These are phyloP conservation scores for Epichloe elymi DNA, from an alignment of 2,329 filamentous ascomycete genomes.

Conservation along the genomic window DNA sequence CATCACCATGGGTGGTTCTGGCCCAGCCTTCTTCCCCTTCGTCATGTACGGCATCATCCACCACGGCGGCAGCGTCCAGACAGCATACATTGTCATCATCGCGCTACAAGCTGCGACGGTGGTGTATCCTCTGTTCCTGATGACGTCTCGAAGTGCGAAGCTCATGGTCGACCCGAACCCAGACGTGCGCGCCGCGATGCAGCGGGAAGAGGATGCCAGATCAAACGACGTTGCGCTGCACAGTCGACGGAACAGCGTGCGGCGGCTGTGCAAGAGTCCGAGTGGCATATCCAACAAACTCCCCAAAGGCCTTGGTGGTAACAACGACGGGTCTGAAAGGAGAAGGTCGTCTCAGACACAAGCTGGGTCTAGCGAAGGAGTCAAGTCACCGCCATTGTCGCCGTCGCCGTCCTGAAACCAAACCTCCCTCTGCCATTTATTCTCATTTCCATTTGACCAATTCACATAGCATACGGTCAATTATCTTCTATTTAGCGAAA, in stretches of 20 bases:
- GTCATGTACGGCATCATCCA: slow-evolving; percentile 56
- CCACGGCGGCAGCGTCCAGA: slow-evolving; percentile 44
- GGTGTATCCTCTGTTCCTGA: slow-evolving; percentile 36
- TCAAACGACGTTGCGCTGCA: slow-evolving; percentile 7
- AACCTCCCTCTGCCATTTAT: neutral
- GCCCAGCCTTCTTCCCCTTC: slow-evolving; percentile 63
- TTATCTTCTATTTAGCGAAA: no score
- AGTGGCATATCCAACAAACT: slow-evolving; percentile 14
- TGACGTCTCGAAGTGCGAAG: slow-evolving; percentile 32
- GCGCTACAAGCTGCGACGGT: slow-evolving; percentile 33
- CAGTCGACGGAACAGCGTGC: slow-evolving; percentile 8
- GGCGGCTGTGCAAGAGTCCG: slow-evolving; percentile 8
- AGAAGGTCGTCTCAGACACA: slow-evolving; percentile 18
- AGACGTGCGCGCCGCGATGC: slow-evolving; percentile 10
- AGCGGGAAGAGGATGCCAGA: slow-evolving; percentile 10
- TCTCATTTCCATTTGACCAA: no score
- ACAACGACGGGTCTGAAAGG: slow-evolving; percentile 12
- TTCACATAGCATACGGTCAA: no score
- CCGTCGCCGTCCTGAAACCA: neutral
- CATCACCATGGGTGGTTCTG: slow-evolving; percentile 63
- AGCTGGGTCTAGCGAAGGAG: slow-evolving; percentile 18
- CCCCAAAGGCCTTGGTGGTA: slow-evolving; percentile 14
- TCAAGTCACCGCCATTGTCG: slow-evolving; percentile 3
- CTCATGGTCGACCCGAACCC: slow-evolving; percentile 26
- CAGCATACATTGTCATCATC: slow-evolving; percentile 51